These are phyloP conservation scores for Salix exigua DNA, from an alignment of 345 rosid species.

Conservation along the genomic window DNA sequence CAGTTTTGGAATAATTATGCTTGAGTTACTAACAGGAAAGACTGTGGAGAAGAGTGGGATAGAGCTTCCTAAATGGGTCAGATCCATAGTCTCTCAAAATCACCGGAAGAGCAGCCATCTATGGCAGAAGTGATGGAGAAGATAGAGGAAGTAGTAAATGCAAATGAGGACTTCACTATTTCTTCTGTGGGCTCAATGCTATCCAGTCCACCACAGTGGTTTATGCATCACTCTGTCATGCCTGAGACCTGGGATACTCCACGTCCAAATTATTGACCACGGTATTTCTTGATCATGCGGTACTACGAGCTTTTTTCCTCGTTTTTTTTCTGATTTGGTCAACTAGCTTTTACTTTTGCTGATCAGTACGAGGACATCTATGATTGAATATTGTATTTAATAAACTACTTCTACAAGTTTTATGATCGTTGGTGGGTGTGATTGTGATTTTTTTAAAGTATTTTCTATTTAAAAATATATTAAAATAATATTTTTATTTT, in stretches of 20 bases:
- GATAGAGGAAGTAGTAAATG: slow-evolving; percentile 39
- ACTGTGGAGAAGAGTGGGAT: slow-evolving; percentile 43
- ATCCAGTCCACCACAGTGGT: slow-evolving; percentile 30
- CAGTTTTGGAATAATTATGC: slow-evolving; percentile 50
- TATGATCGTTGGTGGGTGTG: too few species aligned
- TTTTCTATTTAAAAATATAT: too few species aligned
- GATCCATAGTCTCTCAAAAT: slow-evolving; percentile 41
- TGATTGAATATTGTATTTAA: too few species aligned
- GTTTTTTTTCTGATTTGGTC: not conserved
- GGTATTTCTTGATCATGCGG: not conserved
- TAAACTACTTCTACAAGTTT: too few species aligned
- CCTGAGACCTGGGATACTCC: slow-evolving; percentile 62
- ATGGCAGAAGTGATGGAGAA: slow-evolving; percentile 39
- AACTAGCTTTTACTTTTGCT: not conserved
- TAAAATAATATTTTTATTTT: too few species aligned
- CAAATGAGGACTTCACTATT: slow-evolving; percentile 24
- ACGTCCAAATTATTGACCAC: slow-evolving; percentile 34
- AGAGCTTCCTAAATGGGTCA: slow-evolving; percentile 66
- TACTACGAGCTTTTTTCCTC: too few species aligned
- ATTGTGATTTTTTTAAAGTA: too few species aligned
- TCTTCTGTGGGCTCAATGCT: slow-evolving; percentile 32
- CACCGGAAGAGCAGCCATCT: slow-evolving; percentile 37
- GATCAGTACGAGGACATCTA: too few species aligned
- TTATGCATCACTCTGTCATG: slow-evolving; percentile 47
- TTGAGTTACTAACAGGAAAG: slow-evolving; percentile 55